phyloP scores from a whole-genome alignment of 2,329 filamentous ascomycete genomes.

The Trichoderma sp. region DNA sequence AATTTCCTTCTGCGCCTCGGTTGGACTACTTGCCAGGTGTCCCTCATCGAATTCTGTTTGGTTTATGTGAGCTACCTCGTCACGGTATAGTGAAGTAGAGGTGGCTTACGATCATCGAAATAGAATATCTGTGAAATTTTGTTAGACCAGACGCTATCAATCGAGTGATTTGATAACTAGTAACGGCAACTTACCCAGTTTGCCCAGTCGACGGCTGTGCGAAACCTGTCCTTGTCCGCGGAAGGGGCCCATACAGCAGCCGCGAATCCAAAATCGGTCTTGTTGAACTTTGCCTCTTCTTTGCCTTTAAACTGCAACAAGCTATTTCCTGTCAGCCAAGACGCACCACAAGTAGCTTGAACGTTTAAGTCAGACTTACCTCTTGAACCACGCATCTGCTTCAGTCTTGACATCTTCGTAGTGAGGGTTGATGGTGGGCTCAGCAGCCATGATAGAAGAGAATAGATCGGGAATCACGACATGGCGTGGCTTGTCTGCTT shows the following conservation, averaged over 20 bases:
- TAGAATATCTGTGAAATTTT: not conserved
- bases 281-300: not conserved
- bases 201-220: not conserved
- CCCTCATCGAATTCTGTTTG: not conserved
- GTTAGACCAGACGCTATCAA: not conserved
- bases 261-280: not conserved
- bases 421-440: not conserved
- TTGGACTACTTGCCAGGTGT: not conserved
- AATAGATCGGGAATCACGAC: conserved; percentile 1
- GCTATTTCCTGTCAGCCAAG: not conserved
- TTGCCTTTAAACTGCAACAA: not conserved
- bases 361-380: not conserved
- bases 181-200: not conserved
- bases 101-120: not conserved
- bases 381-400: not conserved
- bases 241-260: not conserved
- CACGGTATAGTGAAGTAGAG: no score
- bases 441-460: not conserved
- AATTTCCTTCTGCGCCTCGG: not conserved
- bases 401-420: not conserved
- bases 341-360: no score
- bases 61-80: not conserved
- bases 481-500: not conserved
- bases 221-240: not conserved
- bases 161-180: fast-evolving